Evolutionary conservation across 495 filamentous ascomycete species (phyloP).

Genomic region (Trypethelium eluteriae): DNA sequence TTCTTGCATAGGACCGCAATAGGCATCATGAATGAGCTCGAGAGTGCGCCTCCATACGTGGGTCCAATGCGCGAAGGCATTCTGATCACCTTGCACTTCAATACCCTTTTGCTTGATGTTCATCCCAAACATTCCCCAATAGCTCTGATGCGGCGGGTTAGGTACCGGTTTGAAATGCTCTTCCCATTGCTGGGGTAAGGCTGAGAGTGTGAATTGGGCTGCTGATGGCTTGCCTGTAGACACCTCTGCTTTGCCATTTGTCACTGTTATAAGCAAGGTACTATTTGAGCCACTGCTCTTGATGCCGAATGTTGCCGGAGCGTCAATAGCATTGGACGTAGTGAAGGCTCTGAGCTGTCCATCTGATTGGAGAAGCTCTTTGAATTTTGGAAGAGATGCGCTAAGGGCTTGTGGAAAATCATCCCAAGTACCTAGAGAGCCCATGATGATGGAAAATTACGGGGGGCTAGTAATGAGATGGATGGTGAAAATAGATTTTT

Average conservation of each 20-base stretch:
- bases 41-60: conserved; percentile 35
- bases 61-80: conserved; percentile 29
- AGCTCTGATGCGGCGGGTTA: conserved; percentile 33
- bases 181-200: conserved; percentile 35
- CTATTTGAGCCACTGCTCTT: conserved; percentile 32
- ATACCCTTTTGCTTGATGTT: conserved; percentile 35
- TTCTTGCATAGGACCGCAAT: conserved; percentile 28
- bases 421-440: conserved; percentile 16
- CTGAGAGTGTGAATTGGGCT: conserved; percentile 29
- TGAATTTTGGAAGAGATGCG: conserved; percentile 16
- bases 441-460: neutral
- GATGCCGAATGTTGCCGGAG: conserved; percentile 34
- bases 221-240: conserved; percentile 18
- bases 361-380: conserved; percentile 23
- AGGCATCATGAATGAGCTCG: conserved; percentile 32
- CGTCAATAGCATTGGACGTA: conserved; percentile 30
- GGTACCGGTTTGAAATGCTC: conserved; percentile 35
- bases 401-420: conserved; percentile 22
- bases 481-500: too few relatives aligned
- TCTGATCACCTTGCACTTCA: conserved; percentile 30
- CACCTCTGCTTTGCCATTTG: conserved; percentile 22
- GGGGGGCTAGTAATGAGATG: too few relatives aligned
- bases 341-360: conserved; percentile 35
- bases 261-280: conserved; percentile 28
- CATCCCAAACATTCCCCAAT: conserved; percentile 38